Conservation (phyloP, 352 stramenopile species). For the Phytophthora ohioensis region DNA sequence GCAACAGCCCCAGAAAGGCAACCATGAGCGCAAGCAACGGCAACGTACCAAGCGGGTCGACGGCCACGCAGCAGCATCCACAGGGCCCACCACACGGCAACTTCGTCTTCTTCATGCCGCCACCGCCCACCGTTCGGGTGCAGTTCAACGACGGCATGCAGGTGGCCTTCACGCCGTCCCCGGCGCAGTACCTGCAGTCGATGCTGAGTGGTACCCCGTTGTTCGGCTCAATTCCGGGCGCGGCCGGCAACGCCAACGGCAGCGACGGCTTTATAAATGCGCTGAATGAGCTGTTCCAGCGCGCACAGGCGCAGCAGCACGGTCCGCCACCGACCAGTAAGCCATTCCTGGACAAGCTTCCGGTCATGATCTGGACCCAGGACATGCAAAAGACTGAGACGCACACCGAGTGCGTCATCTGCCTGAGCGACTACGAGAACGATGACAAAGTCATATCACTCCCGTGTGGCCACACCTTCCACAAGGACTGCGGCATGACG, state of each 20-base stretch:
- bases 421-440: constrained; percentile 75
- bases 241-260: constrained; percentile 11
- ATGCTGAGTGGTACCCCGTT: constrained; percentile 44
- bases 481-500: constrained; percentile 78
- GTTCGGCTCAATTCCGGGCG: constrained; percentile 16
- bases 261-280: constrained; percentile 48
- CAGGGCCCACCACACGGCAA: constrained; percentile 21
- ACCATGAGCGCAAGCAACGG: constrained; percentile 36
- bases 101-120: constrained; percentile 66
- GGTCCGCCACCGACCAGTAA: constrained; percentile 78
- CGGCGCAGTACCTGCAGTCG: constrained; percentile 48
- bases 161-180: constrained; percentile 58
- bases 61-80: constrained; percentile 20
- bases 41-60: constrained; percentile 32
- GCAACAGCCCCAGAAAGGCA: constrained; percentile 16
- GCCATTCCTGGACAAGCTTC: constrained; percentile 70
- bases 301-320: constrained; percentile 65
- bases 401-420: constrained; percentile 80
- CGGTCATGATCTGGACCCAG: constrained; percentile 63
- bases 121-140: constrained; percentile 67
- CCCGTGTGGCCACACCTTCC: constrained; percentile 79
- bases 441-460: constrained; percentile 72
- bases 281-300: constrained; percentile 75
- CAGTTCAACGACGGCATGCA: constrained; percentile 67
- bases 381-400: constrained; percentile 53